These are phyloP conservation scores for Komagataella pseudopastoris DNA, from an alignment of 805 yeast species.

Conservation along the genomic window DNA sequence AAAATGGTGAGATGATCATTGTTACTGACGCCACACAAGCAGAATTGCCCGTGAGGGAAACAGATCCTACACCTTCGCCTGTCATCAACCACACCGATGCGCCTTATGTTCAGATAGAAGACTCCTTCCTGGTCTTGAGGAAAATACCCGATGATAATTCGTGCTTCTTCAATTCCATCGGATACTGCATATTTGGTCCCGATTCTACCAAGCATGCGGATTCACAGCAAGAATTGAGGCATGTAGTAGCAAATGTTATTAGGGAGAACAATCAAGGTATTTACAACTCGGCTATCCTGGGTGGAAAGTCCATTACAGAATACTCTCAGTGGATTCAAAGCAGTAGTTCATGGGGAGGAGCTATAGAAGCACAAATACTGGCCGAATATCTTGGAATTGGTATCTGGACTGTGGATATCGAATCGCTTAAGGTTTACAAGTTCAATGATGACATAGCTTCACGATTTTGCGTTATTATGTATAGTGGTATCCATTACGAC, in stretches of 20 bases:
- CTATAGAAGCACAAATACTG: slow-evolving; percentile 57
- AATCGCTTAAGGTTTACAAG: slow-evolving; percentile 39
- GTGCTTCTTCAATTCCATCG: slow-evolving; percentile 56
- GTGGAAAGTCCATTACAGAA: slow-evolving; percentile 34
- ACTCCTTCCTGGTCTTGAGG: slow-evolving; percentile 30
- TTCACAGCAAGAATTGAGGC: slow-evolving; percentile 34
- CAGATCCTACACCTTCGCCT: slow-evolving; percentile 1
- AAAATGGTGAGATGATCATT: slow-evolving; percentile 46
- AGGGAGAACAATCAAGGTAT: slow-evolving; percentile 21
- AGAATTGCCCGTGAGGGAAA: background rate
- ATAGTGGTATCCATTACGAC: slow-evolving; percentile 68
- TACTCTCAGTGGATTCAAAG: slow-evolving; percentile 50
- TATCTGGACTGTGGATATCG: slow-evolving; percentile 52
- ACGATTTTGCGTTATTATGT: slow-evolving; percentile 38
- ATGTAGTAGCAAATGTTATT: slow-evolving; percentile 35
- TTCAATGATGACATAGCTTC: slow-evolving; percentile 27
- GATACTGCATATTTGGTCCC: slow-evolving; percentile 28
- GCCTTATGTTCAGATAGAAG: slow-evolving; percentile 1
- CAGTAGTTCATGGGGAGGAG: slow-evolving; percentile 72
- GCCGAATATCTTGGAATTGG: slow-evolving; percentile 35
- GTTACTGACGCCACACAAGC: slow-evolving; percentile 7
- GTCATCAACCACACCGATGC: background rate
- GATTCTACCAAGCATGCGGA: slow-evolving; percentile 22
- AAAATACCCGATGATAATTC: slow-evolving; percentile 69
- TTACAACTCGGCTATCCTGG: slow-evolving; percentile 46